Percentiles rank a stretch among this genome's conserved stretches.
phyloP scores from a whole-genome alignment of 2,329 filamentous ascomycete species.

The Aureobasidium sp. region DNA sequence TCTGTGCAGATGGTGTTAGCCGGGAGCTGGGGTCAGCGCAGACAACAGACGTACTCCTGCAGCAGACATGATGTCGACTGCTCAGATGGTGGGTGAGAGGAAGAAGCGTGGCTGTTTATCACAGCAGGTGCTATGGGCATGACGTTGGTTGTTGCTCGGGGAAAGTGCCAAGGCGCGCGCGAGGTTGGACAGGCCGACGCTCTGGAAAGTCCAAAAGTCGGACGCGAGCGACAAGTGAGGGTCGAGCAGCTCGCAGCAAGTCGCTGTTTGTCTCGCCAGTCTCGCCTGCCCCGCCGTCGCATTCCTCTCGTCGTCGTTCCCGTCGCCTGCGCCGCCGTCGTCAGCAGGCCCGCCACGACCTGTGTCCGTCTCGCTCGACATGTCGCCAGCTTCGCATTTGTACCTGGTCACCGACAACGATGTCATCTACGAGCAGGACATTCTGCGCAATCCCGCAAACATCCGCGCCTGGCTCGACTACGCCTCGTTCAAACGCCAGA shows the following conservation, averaged over 20 bases:
- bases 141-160: slow-evolving; percentile 10
- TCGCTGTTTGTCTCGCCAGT: background rate
- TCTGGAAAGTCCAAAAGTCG: background rate
- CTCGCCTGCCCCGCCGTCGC: background rate
- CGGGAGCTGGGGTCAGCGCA: background rate
- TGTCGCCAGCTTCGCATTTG: slow-evolving; percentile 28
- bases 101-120: background rate
- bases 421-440: slow-evolving; percentile 92
- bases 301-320: background rate
- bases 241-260: background rate
- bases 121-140: background rate
- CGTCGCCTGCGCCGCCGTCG: slow-evolving; percentile 3
- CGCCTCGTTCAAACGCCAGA: slow-evolving; percentile 80
- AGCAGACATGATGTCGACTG: slow-evolving; percentile 33
- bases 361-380: slow-evolving; percentile 14
- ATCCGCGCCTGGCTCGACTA: slow-evolving; percentile 95
- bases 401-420: slow-evolving; percentile 69
- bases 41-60: slow-evolving; percentile 29
- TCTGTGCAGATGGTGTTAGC: slow-evolving; percentile 45
- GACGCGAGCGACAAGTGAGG: background rate
- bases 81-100: background rate
- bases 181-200: background rate
- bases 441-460: slow-evolving; percentile 75
- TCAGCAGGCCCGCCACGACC: background rate
- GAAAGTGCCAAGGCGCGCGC: slow-evolving; percentile 10